Conservation (phyloP, 768 basidiomycete species). For the Termitomyces sp. region DNA sequence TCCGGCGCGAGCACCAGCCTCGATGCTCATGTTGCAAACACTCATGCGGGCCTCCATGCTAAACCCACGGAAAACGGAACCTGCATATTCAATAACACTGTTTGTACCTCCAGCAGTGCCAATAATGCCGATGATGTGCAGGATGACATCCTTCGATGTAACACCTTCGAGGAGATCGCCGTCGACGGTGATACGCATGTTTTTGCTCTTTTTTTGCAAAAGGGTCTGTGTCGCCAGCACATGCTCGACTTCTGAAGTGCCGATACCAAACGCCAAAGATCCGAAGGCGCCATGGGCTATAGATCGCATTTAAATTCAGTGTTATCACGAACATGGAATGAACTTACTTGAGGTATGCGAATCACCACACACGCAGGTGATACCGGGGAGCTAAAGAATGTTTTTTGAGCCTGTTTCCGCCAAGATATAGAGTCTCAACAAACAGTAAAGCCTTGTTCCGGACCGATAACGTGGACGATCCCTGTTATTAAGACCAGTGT, state of each 20-base stretch:
- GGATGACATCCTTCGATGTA: slow-evolving; percentile 86
- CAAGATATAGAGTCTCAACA: slow-evolving; percentile 18
- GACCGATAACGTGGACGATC: slow-evolving; percentile 88
- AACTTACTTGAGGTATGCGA: slow-evolving; percentile 87
- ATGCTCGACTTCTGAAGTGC: slow-evolving; percentile 93
- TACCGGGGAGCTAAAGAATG: slow-evolving; percentile 59
- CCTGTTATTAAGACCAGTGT: slow-evolving; percentile 37
- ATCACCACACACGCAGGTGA: slow-evolving; percentile 88
- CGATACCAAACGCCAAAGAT: slow-evolving; percentile 90
- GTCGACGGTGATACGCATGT: slow-evolving; percentile 90
- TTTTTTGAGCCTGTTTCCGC: not conserved
- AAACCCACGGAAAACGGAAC: slow-evolving; percentile 81
- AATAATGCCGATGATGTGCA: slow-evolving; percentile 87
- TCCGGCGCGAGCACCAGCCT: slow-evolving; percentile 89
- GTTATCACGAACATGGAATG: slow-evolving; percentile 1
- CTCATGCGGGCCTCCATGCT: slow-evolving; percentile 93
- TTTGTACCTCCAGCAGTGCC: slow-evolving; percentile 94
- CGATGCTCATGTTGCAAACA: slow-evolving; percentile 94
- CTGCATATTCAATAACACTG: slow-evolving; percentile 88
- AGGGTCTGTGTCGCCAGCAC: slow-evolving; percentile 91
- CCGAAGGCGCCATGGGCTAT: slow-evolving; percentile 90
- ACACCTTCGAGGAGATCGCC: slow-evolving; percentile 80
- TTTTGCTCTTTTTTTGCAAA: slow-evolving; percentile 84
- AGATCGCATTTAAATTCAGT: slow-evolving; percentile 2
- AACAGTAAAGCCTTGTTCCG: slow-evolving; percentile 91